Percentiles rank a stretch among this genome's conserved stretches.
phyloP scores from a whole-genome alignment of 139 green algal species.

The Pseudopediastrum boryanum region DNA sequence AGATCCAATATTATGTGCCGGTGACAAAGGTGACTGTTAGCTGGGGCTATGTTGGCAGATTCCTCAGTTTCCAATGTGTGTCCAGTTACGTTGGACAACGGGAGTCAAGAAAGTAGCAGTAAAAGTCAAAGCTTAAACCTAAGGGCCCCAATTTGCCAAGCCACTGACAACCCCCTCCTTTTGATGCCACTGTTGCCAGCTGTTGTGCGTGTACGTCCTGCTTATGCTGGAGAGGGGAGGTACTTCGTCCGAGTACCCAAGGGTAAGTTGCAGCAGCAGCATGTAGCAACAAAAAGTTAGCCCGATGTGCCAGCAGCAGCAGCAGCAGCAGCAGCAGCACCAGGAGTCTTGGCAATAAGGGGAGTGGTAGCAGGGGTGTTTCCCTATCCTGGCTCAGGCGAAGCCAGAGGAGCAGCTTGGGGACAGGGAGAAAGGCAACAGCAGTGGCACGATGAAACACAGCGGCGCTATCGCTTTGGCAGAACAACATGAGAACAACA shows the following conservation, averaged over 20 bases:
- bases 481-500: too few species aligned
- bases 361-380: too few species aligned
- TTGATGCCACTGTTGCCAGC: slow-evolving; percentile 41
- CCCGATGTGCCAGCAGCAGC: too few species aligned
- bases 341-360: too few species aligned
- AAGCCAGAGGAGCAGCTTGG: too few species aligned
- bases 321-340: too few species aligned
- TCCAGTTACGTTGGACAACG: neutral
- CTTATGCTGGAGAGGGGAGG: slow-evolving; percentile 76
- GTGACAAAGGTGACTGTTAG: neutral
- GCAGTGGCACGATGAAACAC: too few species aligned
- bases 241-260: slow-evolving; percentile 84
- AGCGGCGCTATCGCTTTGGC: too few species aligned
- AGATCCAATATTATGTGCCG: neutral
- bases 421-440: too few species aligned
- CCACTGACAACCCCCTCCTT: neutral
- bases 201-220: slow-evolving; percentile 76
- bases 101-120: neutral
- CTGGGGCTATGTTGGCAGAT: neutral
- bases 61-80: neutral
- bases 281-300: too few species aligned
- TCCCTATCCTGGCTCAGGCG: too few species aligned
- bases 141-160: neutral
- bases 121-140: neutral
- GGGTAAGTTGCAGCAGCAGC: slow-evolving; percentile 32